Base-by-base conservation (phyloP, 768 basidiomycete species). In the Amanita rimosa region DNA sequence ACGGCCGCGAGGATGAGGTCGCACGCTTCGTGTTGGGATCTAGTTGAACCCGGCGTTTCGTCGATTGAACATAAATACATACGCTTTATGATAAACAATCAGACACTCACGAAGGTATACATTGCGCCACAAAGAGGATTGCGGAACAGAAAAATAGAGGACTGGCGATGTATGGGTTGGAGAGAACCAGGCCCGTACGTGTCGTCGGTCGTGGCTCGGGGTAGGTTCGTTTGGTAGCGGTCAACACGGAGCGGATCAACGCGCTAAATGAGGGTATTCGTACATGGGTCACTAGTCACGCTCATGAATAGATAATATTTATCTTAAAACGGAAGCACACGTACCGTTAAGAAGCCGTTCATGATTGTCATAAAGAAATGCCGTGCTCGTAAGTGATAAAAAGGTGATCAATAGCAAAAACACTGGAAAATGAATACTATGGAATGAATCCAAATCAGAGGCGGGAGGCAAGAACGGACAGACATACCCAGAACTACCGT, bases 1-100 rank as follows among this genome's bases (percentile, higher is more conserved):
- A 85, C 54, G 4, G 79, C 75, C 0, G 96, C 90, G 35, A 96
- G 68, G n/a, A 79, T 63, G n/a, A 95, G 77, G 64, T 99, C 95
- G n/a, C 81, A 76, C 0, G 74, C 63, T 9, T 79, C 72, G 51
- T 90, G 87, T 52, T 85, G 79, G 16, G 55, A 53, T 0, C 70
- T 72, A 19, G 26, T n/a, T 35, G n/a, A n/a, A n/a, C n/a, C n/a
- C n/a, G n/a, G n/a, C n/a, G n/a, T n/a, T n/a, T 53, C 9, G 45
- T 29, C 44, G 35, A 14, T n/a, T 36, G 11, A n/a, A 31, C 36
- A 10, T 7, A n/a, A n/a, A n/a, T n/a, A n/a, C n/a, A n/a, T n/a
- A n/a, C n/a, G n/a, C n/a, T n/a, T n/a, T n/a, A n/a, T n/a, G n/a
- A n/a, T n/a, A n/a, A 16, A 24, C 22, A 5, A 24, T 24, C 22